phyloP scores from a whole-genome alignment of 345 rosid species.

The Gossypium sturtianum region DNA sequence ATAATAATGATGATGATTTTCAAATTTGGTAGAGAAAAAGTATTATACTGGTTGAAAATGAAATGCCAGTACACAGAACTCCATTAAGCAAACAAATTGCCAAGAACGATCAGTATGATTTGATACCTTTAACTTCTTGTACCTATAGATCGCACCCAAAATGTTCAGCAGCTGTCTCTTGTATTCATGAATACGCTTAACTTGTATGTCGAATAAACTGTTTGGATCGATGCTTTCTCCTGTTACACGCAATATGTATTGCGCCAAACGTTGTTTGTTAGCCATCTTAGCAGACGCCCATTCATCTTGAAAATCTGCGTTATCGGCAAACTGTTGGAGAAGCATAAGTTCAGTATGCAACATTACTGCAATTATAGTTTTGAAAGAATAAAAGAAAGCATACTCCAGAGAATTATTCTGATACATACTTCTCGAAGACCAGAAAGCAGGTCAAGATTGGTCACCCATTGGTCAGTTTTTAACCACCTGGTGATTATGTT shows the following conservation, averaged over 20 bases:
- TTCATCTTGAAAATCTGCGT: constrained; percentile 67
- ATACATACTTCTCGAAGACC: constrained; percentile 75
- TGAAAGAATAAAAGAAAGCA: neutral
- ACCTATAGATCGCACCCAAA: constrained; percentile 75
- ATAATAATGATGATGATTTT: neutral
- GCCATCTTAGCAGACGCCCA: constrained; percentile 96
- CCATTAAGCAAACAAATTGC: neutral
- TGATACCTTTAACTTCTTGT: constrained; percentile 88
- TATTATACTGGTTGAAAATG: neutral
- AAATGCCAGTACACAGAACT: neutral
- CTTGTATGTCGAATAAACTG: constrained; percentile 92
- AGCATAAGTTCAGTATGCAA: constrained; percentile 17
- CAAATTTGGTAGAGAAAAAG: neutral
- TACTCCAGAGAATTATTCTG: constrained; percentile 3
- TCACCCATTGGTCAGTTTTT: constrained; percentile 84
- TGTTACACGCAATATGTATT: constrained; percentile 62
- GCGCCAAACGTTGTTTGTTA: constrained; percentile 71
- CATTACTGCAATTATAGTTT: neutral
- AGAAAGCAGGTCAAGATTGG: constrained; percentile 72
- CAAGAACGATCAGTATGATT: neutral
- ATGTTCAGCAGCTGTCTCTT: constrained; percentile 94
- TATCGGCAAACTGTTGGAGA: constrained; percentile 69
- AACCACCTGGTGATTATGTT: constrained; percentile 85
- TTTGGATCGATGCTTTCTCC: constrained; percentile 74
- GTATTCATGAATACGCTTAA: constrained; percentile 97